A percentile compares a stretch with the other conserved stretches of the same genome.
phyloP scores from a whole-genome alignment of 1,284 basidiomycete genomes.

The Veloboletus limbatus region DNA sequence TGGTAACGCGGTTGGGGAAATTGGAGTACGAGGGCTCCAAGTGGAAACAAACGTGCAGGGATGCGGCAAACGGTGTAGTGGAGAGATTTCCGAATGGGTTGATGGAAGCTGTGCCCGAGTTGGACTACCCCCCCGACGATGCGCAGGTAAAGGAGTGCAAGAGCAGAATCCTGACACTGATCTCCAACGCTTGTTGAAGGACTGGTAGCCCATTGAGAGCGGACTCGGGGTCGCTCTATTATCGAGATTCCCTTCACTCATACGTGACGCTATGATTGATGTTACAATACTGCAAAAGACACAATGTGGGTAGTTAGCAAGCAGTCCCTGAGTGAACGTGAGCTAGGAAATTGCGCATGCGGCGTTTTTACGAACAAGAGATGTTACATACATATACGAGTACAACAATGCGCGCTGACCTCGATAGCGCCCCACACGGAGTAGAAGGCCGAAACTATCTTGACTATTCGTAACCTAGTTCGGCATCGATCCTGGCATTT shows the following conservation, averaged over 20 bases:
- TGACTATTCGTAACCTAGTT: constrained; percentile 53
- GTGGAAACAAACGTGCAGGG: constrained; percentile 21
- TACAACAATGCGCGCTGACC: neutral
- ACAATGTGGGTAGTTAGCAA: neutral
- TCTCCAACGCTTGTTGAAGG: constrained; percentile 12
- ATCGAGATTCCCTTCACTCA: constrained; percentile 3
- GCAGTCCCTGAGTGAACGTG: too few species aligned
- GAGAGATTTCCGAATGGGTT: constrained; percentile 13
- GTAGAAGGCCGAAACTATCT: too few species aligned
- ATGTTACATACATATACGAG: constrained; percentile 5
- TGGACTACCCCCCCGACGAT: constrained; percentile 14
- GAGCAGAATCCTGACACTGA: constrained; percentile 20
- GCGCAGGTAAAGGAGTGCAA: constrained; percentile 19
- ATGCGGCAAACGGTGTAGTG: constrained; percentile 9
- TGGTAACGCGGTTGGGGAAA: constrained; percentile 35
- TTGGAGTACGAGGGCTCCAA: constrained; percentile 2
- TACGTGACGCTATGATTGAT: constrained; percentile 1
- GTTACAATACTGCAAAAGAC: neutral
- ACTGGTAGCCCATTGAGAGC: neutral
- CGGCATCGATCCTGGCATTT: constrained; percentile 58
- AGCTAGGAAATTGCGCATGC: neutral
- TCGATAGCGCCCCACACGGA: neutral
- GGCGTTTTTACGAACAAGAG: neutral
- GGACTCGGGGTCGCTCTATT: neutral
- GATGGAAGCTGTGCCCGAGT: constrained; percentile 22